phyloP scores from a whole-genome alignment of 2,329 filamentous ascomycete species.

The Dactylonectria estremocensis region DNA sequence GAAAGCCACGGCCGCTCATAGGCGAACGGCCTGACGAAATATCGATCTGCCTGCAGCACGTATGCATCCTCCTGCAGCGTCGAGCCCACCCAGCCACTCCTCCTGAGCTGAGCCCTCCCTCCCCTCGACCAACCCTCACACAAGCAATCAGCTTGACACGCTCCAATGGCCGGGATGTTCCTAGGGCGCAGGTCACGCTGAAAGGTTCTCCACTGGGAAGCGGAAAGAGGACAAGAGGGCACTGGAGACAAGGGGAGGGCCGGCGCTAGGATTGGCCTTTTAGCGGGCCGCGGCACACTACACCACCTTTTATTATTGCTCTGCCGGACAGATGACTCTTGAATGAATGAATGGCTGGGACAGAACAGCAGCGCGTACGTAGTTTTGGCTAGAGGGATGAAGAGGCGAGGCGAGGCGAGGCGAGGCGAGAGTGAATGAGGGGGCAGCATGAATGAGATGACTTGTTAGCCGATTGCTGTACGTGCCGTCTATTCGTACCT shows the following conservation, averaged over 20 bases:
- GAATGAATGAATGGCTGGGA: not conserved
- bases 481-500: too few species aligned
- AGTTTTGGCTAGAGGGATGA: not conserved
- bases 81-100: too few species aligned
- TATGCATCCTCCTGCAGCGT: slow-evolving; percentile 4
- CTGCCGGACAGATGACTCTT: not conserved
- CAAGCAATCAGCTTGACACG: slow-evolving; percentile 23
- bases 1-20: not conserved
- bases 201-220: not conserved
- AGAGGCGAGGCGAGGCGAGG: not conserved
- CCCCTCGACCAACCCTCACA: not conserved
- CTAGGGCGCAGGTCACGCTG: slow-evolving; percentile 24
- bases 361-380: not conserved
- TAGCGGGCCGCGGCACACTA: slow-evolving; percentile 8
- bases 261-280: slow-evolving; percentile 19
- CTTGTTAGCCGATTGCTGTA: not conserved
- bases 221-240: not conserved
- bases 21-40: slow-evolving; percentile 13
- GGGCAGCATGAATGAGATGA: not conserved
- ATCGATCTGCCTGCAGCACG: slow-evolving; percentile 32
- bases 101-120: too few species aligned
- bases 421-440: not conserved
- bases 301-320: not conserved
- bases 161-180: not conserved
- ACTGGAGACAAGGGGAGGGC: slow-evolving; percentile 16